Base-by-base conservation (phyloP, 495 filamentous ascomycete genomes). In the Neurospora cerealis region DNA sequence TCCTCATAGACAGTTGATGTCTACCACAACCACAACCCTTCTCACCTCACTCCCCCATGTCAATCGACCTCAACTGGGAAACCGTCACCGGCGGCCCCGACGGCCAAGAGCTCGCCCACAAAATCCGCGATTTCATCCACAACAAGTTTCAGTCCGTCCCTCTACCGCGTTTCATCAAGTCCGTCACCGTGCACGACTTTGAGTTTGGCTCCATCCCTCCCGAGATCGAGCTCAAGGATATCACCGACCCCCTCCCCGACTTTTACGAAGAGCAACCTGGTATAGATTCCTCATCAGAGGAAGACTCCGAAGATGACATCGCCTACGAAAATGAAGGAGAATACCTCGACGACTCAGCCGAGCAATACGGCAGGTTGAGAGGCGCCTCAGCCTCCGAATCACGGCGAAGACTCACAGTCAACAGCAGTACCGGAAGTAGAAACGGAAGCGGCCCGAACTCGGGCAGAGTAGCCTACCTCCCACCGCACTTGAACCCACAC, bases 31-130 rank as follows among this genome's bases (percentile, higher is more conserved):
- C 13, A 66, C 28, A 19, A 66, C 54, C 54, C 3, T 0, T 66
- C 15, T 19, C 28, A 66, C 13, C 34, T 41, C 40, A 38, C 54
- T 60, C 39, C 44, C 69, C 37, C 73, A 99, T 99, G 96, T 98
- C 96, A 74, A 94, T 99, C 84, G 93, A 97, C 77, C 90, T 99
- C 78, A 92, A 97, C 85, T 99, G 96, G 96, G 89, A 92, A 76
- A 91, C 91, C 70, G 88, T 98, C 79, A 98, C 95, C n/a, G 89
- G 90, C 46, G 96, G 95, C 19, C 89, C 92, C 36, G 94, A 97
- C 79, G 94, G 96, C 21, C 84, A 89, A 74, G 91, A 89, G 38
- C 89, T 97, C 71, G 94, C 96, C 9, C 90, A 93, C 76, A 85
- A 85, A 70, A 96, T 99, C 80, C 93, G 95, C 73, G 91, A 91